A percentile compares a stretch with the other conserved stretches of the same genome.
Evolutionary conservation across 768 basidiomycete species (phyloP).

Genomic region (Boletus barrowsii): DNA sequence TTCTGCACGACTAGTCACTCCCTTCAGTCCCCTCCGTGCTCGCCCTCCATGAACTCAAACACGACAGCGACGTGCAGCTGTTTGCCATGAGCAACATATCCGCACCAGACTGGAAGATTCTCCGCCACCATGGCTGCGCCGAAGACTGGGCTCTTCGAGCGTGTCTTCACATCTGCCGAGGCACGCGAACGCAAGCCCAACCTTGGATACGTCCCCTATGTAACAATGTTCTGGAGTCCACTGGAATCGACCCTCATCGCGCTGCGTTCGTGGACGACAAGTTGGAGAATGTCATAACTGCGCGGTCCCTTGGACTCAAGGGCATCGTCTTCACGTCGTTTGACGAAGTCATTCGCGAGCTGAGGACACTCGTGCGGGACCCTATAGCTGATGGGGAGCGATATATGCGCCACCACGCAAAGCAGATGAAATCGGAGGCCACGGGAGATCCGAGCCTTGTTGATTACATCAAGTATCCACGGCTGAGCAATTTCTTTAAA

Average conservation of each 20-base stretch:
- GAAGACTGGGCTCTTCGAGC: conserved; percentile 21
- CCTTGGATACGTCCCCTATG: conserved; percentile 15
- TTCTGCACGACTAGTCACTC: conserved; percentile 3
- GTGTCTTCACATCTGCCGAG: conserved; percentile 17
- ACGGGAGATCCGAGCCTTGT: conserved; percentile 18
- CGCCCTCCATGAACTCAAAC: conserved; percentile 11
- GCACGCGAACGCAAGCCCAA: conserved; percentile 20
- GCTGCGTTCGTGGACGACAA: conserved; percentile 25
- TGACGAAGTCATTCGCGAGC: conserved; percentile 10
- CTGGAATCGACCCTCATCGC: conserved; percentile 16
- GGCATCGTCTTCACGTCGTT: conserved; percentile 19
- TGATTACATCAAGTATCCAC: conserved; percentile 15
- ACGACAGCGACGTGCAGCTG: background rate
- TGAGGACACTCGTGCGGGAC: conserved; percentile 16
- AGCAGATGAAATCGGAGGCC: conserved; percentile 16
- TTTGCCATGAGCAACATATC: conserved; percentile 26
- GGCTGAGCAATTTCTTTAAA: conserved; percentile 21
- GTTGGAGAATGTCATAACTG: conserved; percentile 20
- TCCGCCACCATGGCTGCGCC: conserved; percentile 7
- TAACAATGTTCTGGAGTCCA: conserved; percentile 15
- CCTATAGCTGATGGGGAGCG: conserved; percentile 12
- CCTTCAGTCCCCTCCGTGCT: conserved; percentile 15
- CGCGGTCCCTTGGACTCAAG: conserved; percentile 17
- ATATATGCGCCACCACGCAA: conserved; percentile 14
- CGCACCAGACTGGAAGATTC: conserved; percentile 19